Conservation (phyloP, 805 yeast species). For the Kodamaea nitidulidarum region DNA sequence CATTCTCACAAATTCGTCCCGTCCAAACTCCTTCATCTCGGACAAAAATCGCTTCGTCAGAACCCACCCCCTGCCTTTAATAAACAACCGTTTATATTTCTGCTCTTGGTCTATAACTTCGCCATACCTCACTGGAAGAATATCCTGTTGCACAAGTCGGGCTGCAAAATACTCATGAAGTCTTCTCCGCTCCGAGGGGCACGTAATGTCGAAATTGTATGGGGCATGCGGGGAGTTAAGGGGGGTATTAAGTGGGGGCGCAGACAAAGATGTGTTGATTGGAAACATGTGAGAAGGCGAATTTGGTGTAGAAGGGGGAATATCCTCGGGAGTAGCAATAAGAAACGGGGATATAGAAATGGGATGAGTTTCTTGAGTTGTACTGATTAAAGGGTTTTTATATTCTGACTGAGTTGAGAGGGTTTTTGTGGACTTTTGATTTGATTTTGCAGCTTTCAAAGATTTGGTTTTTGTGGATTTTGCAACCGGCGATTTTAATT, state of each 20-base stretch:
- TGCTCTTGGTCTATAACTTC: conserved; percentile 31
- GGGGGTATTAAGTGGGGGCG: not conserved
- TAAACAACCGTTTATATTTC: conserved; percentile 40
- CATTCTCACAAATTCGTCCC: conserved; percentile 2
- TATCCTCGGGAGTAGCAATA: too few relatives aligned
- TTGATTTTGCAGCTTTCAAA: too few relatives aligned
- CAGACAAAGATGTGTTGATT: not conserved
- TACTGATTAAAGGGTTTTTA: too few relatives aligned
- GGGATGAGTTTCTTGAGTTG: too few relatives aligned
- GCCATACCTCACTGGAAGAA: conserved; percentile 11
- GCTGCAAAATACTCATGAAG: conserved; percentile 3
- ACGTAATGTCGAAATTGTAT: conserved; percentile 6
- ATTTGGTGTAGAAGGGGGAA: too few relatives aligned
- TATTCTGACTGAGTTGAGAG: too few relatives aligned
- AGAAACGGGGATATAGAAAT: too few relatives aligned
- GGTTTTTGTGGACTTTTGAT: too few relatives aligned
- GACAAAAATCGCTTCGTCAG: conserved; percentile 21
- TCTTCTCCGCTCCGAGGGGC: conserved; percentile 2
- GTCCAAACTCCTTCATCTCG: conserved; percentile 17
- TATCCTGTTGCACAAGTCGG: not conserved
- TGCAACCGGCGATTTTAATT: too few relatives aligned
- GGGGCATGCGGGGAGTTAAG: not conserved
- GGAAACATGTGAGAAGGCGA: too few relatives aligned
- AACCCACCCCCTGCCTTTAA: conserved; percentile 52
- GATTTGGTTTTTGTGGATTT: too few relatives aligned